Conservation (phyloP, 169 alveolate species). For the Eimeria falciformis region DNA sequence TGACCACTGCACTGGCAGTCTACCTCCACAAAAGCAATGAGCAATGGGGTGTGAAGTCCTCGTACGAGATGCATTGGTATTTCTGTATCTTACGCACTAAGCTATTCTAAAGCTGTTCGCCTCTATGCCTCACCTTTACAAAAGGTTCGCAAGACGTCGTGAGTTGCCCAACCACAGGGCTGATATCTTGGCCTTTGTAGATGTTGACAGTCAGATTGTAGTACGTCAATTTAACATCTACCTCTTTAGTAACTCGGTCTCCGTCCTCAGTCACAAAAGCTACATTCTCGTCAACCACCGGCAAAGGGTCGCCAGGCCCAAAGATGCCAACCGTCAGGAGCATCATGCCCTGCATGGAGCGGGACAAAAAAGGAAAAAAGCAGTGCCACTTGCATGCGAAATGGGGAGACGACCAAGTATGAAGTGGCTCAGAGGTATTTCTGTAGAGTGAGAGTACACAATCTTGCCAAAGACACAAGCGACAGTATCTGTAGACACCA, state of each 20-base stretch:
- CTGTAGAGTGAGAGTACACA: background rate
- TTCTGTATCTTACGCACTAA: too few relatives aligned
- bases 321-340: slow-evolving; percentile 83
- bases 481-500: background rate
- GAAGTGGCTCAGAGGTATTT: background rate
- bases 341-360: slow-evolving; percentile 76
- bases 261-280: slow-evolving; percentile 34
- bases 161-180: slow-evolving; percentile 77
- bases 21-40: too few relatives aligned
- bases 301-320: slow-evolving; percentile 84
- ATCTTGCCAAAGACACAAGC: background rate
- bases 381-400: background rate
- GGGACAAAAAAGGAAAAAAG: background rate
- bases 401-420: background rate
- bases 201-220: slow-evolving; percentile 80
- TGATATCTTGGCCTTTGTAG: slow-evolving; percentile 84
- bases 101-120: too few relatives aligned
- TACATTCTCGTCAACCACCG: slow-evolving; percentile 81
- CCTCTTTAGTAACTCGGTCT: slow-evolving; percentile 59
- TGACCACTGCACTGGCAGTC: too few relatives aligned
- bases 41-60: too few relatives aligned
- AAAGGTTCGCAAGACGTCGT: slow-evolving; percentile 80
- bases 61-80: too few relatives aligned
- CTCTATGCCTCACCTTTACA: slow-evolving; percentile 75
- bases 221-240: slow-evolving; percentile 63